Evolutionary conservation across 768 basidiomycete genomes (phyloP).

Genomic region (Leccinum incarnatum): DNA sequence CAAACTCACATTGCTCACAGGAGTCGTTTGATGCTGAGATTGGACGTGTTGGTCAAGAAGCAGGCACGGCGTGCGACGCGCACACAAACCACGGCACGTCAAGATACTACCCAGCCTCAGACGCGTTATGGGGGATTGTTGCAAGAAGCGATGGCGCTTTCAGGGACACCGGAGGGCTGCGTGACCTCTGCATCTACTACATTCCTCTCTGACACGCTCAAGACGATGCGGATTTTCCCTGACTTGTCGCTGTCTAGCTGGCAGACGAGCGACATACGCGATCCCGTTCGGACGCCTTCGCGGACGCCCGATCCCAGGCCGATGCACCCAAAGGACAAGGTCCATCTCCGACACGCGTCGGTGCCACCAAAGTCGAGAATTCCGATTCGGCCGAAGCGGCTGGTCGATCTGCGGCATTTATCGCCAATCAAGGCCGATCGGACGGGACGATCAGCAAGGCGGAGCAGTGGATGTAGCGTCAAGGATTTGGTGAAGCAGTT

Average conservation of each 20-base stretch:
- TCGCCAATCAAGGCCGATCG: slow-evolving; percentile 42
- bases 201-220: slow-evolving; percentile 36
- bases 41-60: slow-evolving; percentile 30
- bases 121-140: slow-evolving; percentile 54
- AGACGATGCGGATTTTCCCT: slow-evolving; percentile 27
- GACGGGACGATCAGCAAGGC: slow-evolving; percentile 37
- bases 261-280: slow-evolving; percentile 32
- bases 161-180: slow-evolving; percentile 17
- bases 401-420: slow-evolving; percentile 49
- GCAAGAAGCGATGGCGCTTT: slow-evolving; percentile 29
- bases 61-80: slow-evolving; percentile 14
- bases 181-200: slow-evolving; percentile 12
- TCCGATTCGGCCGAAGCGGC: slow-evolving; percentile 42
- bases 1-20: slow-evolving; percentile 11
- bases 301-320: slow-evolving; percentile 46
- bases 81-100: neutral
- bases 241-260: slow-evolving; percentile 47
- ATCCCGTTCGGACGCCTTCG: slow-evolving; percentile 58
- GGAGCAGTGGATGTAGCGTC: slow-evolving; percentile 69
- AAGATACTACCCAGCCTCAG: slow-evolving; percentile 34
- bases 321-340: slow-evolving; percentile 61
- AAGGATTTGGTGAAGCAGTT: slow-evolving; percentile 67
- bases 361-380: slow-evolving; percentile 38
- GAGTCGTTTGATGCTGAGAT: slow-evolving; percentile 28
- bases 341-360: slow-evolving; percentile 57